Base-by-base conservation (phyloP, 345 rosid species). In the Cardamine occulta region DNA sequence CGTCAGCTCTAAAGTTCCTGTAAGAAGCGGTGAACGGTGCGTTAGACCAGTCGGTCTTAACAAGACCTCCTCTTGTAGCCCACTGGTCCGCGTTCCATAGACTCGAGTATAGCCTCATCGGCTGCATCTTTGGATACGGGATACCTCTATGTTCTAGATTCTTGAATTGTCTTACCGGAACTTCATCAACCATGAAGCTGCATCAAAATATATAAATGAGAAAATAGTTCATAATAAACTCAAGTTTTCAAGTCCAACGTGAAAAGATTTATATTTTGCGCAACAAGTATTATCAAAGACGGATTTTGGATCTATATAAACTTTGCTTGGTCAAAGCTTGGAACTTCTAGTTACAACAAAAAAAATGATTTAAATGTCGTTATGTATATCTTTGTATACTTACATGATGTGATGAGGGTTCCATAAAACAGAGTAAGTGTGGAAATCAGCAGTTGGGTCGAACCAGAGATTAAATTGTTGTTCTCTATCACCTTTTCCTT, bases 401-500 rank as follows among this genome's bases (percentile, higher is more conserved):
- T 81, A 90, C 96, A 83, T 74, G 32, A 88, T 82, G 35, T 69
- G 86, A 2, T 73, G 66, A 32, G 86, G 88, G 64, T 87, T 90
- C 93, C 96, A 85, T 15, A 88, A 80, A 26, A 87, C 83, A 47
- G 93, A 82, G 63, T 90, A 90, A 13, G 93, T 90, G 82, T 88
- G 93, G 65, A 87, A 90, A 75, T 81, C 84, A 29, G 86, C 78
- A 3, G 88, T 86, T 7, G 91, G 96, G 32, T 90, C 91, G 58
- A 88, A 88, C 90, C 90, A 89, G 21, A 90, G 84, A 69, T 86
- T 68, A 60, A 88, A 90, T 24, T 90, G 96, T 53, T 90, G 91
- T 78, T 90, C 91, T 68, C 87, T 83, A 65, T 82, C 78, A 67
- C 93, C 96, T 74, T 87, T 86, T 3, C 93, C 93, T 70, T 87